phyloP scores from a whole-genome alignment of 208 protist species.

The Acanthamoeba triangularis region DNA sequence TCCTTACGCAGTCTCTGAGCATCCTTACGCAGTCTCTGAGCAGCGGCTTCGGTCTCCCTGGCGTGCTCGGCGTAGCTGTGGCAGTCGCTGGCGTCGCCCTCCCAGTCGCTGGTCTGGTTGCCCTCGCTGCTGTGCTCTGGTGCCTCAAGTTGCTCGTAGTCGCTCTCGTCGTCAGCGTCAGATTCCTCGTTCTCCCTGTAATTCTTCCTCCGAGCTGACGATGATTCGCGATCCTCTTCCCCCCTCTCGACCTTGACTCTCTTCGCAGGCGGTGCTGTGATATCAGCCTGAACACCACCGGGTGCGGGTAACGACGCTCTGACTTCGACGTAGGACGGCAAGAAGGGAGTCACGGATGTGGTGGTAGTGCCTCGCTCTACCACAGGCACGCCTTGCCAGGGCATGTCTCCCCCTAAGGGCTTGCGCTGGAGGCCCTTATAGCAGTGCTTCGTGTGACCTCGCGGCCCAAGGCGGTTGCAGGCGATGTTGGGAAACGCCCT shows the following conservation, averaged over 20 bases:
- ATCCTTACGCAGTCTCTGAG: neutral
- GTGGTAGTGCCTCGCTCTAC: too few relatives aligned
- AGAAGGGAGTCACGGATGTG: too few relatives aligned
- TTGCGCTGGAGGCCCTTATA: constrained; percentile 15
- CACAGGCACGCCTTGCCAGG: too few relatives aligned
- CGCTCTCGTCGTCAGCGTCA: neutral
- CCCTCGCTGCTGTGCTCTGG: constrained; percentile 9
- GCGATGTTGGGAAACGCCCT: constrained; percentile 11
- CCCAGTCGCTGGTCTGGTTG: constrained; percentile 23
- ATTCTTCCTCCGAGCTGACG: too few relatives aligned
- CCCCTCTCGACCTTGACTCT: neutral
- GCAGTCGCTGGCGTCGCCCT: neutral
- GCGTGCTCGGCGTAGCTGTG: neutral
- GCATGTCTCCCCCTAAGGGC: neutral
- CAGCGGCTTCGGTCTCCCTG: neutral
- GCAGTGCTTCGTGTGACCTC: constrained; percentile 1
- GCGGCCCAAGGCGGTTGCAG: neutral
- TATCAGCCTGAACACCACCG: neutral
- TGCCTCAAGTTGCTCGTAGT: constrained; percentile 20
- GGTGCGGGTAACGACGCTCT: neutral
- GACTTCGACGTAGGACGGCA: neutral
- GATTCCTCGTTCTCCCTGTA: neutral
- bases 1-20: neutral
- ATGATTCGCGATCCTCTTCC: neutral
- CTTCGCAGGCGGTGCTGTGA: neutral